Conservation (phyloP, 805 yeast genomes). For the Spathaspora girioi region DNA sequence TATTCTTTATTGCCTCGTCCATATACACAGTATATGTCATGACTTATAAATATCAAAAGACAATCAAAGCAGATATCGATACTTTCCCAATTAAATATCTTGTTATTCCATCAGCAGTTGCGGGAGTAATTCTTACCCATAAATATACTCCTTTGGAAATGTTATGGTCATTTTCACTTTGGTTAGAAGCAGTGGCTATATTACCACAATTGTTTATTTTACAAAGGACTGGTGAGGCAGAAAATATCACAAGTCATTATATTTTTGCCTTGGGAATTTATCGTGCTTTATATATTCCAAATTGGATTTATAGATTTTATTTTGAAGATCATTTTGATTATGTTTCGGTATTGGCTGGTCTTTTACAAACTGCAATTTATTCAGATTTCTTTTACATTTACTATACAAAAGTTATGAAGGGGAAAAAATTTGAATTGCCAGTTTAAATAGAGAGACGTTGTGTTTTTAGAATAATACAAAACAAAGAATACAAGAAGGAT, state of each 20-base stretch:
- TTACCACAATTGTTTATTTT: slow-evolving; percentile 89
- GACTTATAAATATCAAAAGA: slow-evolving; percentile 55
- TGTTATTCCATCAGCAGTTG: slow-evolving; percentile 54
- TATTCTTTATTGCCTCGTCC: slow-evolving; percentile 75
- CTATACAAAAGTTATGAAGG: slow-evolving; percentile 73
- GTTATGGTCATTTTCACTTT: slow-evolving; percentile 83
- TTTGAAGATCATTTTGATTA: slow-evolving; percentile 63
- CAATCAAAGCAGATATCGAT: slow-evolving; percentile 59
- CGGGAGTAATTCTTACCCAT: slow-evolving; percentile 60
- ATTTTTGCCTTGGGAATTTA: slow-evolving; percentile 91
- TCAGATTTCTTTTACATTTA: slow-evolving; percentile 95
- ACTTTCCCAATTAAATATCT: slow-evolving; percentile 74
- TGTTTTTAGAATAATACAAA: too few species aligned
- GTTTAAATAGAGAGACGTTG: slow-evolving; percentile 17
- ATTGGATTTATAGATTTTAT: slow-evolving; percentile 87
- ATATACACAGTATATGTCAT: slow-evolving; percentile 71
- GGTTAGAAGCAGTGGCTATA: slow-evolving; percentile 92
- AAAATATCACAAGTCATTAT: slow-evolving; percentile 84
- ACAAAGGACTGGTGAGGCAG: slow-evolving; percentile 85
- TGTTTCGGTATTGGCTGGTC: slow-evolving; percentile 72
- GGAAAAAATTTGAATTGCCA: slow-evolving; percentile 74
- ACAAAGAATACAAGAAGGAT: too few species aligned
- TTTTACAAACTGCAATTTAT: slow-evolving; percentile 81
- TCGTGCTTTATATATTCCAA: slow-evolving; percentile 86
- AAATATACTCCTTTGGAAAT: slow-evolving; percentile 60